These are phyloP conservation scores for Vitis riparia DNA, from an alignment of 164 flowering plant species.

Conservation along the genomic window DNA sequence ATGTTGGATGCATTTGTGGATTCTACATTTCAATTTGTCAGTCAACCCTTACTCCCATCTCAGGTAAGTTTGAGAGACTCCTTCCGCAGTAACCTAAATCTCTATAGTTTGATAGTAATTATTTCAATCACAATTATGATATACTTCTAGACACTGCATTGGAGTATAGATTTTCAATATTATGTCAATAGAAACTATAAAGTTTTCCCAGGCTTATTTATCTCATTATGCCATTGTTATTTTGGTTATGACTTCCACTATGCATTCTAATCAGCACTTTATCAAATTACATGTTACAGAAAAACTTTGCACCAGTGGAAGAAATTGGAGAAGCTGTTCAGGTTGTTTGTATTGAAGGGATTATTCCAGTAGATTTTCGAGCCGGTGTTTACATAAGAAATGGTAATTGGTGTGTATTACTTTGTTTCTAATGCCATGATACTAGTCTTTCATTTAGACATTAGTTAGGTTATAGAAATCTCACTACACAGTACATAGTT, in stretches of 20 bases:
- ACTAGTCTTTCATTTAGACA: too few species aligned
- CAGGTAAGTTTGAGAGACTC: constrained; percentile 21
- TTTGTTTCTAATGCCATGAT: background rate
- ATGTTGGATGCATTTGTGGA: constrained; percentile 28
- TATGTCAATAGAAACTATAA: background rate
- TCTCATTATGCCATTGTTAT: background rate
- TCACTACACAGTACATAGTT: too few species aligned
- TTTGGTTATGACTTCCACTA: background rate
- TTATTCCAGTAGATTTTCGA: constrained; percentile 31
- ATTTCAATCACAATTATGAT: background rate
- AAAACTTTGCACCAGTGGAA: constrained; percentile 37
- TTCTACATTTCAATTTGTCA: constrained; percentile 26
- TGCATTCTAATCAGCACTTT: background rate
- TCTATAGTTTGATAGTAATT: background rate
- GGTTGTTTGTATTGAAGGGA: constrained; percentile 22
- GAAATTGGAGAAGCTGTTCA: constrained; percentile 25
- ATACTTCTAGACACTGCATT: background rate
- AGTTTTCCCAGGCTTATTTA: background rate
- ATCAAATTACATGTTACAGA: constrained; percentile 15
- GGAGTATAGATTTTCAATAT: background rate
- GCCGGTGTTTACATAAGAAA: constrained; percentile 41
- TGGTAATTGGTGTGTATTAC: constrained; percentile 16
- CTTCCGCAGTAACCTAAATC: background rate
- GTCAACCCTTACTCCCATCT: constrained; percentile 34
- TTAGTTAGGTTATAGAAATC: too few species aligned